Evolutionary conservation across 306 rosid genomes (phyloP).

Genomic region (Quercus bicolor): DNA sequence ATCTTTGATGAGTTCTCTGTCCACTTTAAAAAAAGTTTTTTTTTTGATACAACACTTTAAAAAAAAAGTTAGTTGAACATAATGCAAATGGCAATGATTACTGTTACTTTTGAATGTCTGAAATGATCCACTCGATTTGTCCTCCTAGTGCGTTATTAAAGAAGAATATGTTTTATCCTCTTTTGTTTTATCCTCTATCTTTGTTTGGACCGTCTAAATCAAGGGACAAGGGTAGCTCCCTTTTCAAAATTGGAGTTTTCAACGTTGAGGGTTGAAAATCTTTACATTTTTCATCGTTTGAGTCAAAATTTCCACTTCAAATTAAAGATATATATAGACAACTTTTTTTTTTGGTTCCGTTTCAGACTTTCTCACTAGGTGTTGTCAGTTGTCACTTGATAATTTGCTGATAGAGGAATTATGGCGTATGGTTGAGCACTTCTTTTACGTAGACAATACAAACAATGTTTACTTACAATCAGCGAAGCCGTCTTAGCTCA

Average conservation of each 20-base stretch:
- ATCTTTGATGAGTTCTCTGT: background rate
- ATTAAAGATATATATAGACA: too few relatives aligned
- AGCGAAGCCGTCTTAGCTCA: too few relatives aligned
- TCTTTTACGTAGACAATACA: too few relatives aligned
- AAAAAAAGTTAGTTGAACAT: background rate
- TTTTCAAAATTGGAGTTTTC: background rate
- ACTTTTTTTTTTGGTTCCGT: background rate
- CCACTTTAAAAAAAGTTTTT: background rate
- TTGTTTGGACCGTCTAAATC: background rate
- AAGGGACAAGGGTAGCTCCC: background rate
- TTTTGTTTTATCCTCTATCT: background rate
- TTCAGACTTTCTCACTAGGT: too few relatives aligned
- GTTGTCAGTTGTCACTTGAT: too few relatives aligned
- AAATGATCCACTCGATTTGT: too few relatives aligned
- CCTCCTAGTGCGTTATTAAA: background rate
- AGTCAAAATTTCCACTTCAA: background rate
- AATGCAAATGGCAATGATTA: slow-evolving; percentile 4
- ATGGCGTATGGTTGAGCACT: too few relatives aligned
- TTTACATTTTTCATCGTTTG: background rate
- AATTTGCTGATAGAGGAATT: too few relatives aligned
- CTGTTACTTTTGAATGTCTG: background rate
- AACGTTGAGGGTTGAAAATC: background rate
- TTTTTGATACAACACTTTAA: too few relatives aligned
- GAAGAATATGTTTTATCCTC: background rate
- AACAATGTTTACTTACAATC: too few relatives aligned